These are phyloP conservation scores for Backusella psychrophila DNA, from an alignment of 192 early-diverging fungal species.

Conservation along the genomic window DNA sequence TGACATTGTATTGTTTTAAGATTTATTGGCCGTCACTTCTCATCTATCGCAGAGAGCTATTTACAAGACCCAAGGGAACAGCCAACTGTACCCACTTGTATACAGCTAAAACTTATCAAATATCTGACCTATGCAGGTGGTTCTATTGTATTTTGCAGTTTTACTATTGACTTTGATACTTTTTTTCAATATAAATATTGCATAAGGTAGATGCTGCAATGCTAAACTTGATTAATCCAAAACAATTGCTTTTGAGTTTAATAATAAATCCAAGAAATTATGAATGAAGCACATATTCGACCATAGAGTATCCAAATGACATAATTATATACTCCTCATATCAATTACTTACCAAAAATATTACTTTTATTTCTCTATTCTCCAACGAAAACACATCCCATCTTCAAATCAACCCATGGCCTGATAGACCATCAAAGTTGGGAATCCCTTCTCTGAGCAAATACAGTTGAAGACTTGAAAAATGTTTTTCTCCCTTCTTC, in stretches of 20 bases:
- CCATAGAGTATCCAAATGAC: neutral
- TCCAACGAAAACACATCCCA: neutral
- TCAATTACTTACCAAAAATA: neutral
- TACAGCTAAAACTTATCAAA: neutral
- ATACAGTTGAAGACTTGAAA: no score
- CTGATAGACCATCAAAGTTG: no score
- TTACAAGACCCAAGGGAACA: neutral
- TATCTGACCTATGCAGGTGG: slow-evolving; percentile 28
- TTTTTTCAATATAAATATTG: neutral
- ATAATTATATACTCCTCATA: neutral
- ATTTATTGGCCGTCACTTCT: neutral
- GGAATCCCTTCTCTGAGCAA: no score
- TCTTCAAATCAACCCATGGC: no score
- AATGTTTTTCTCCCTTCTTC: no score
- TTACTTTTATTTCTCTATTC: neutral
- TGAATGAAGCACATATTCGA: neutral
- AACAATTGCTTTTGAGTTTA: slow-evolving; percentile 21
- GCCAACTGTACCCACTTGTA: no score
- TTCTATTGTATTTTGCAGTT: slow-evolving; percentile 4
- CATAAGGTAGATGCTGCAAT: slow-evolving; percentile 18
- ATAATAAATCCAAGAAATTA: neutral
- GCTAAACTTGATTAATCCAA: slow-evolving; percentile 28
- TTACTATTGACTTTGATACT: neutral
- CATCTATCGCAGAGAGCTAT: neutral
- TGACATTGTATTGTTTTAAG: no score